These are phyloP conservation scores for Solanum gandarillasii DNA, from an alignment of 257 asterid species.

Conservation along the genomic window DNA sequence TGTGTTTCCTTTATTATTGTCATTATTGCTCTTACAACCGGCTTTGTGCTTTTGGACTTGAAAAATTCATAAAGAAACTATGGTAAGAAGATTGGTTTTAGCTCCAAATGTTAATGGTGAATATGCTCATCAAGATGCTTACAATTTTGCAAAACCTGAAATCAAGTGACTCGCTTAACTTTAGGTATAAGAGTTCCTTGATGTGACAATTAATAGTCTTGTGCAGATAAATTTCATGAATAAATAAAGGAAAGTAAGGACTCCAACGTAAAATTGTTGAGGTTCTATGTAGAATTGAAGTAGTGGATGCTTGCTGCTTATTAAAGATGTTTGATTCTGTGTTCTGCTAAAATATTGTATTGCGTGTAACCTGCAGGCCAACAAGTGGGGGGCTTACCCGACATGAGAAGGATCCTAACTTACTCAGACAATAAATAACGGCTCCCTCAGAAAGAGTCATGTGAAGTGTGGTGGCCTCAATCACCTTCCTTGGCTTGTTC, in stretches of 20 bases:
- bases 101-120: background rate
- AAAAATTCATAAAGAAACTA: background rate
- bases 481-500: background rate
- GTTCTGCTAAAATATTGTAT: background rate
- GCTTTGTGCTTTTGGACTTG: background rate
- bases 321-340: background rate
- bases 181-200: background rate
- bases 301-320: no score
- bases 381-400: constrained; percentile 67
- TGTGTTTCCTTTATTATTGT: background rate
- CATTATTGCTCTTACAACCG: background rate
- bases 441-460: background rate
- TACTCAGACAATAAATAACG: background rate
- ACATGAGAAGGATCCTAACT: constrained; percentile 23
- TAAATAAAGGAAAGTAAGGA: background rate
- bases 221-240: background rate
- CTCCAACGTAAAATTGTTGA: background rate
- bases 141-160: background rate
- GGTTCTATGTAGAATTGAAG: background rate
- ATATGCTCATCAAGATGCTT: background rate
- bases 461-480: background rate
- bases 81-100: background rate
- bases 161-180: background rate
- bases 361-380: constrained; percentile 31
- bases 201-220: background rate